Base-by-base conservation (phyloP, 176 grass and related monocot genomes). In the Pontederia crassipes region DNA sequence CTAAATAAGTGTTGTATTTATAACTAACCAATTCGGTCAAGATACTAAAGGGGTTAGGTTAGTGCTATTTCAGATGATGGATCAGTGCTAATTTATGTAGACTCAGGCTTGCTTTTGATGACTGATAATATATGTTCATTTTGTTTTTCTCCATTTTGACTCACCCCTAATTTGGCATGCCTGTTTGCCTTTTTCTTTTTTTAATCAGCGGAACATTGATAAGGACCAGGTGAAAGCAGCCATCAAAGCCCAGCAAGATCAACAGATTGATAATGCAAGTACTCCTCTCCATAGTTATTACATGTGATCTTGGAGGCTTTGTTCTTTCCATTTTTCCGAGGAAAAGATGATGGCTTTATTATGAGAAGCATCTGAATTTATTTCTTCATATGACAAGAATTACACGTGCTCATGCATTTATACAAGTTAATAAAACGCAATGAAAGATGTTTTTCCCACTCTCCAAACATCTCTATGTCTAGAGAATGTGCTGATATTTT, bases 201-300 rank as follows among this genome's bases (percentile, higher is more conserved):
- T 54, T 54, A 61, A 40, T 7, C 51, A 95, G 90, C 75, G 75
- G 48, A 95, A 79, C 73, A 77, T 85, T 67, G 90, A 89, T 57
- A 86, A 82, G 77, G 86, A 95, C 52, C 86, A 95, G 64, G 77
- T 95, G 28, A 95, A 95, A 69, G 86, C 90, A 68, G 86, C 86
- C 57, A 95, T 89, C 59, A 95, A 81, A 81, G 86, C 86, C 40
- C 90, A 95, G 60, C 90, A 89, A 95, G 90, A 89, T 35, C 83
- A 95, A 51, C 90, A 95, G 65, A 89, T 95, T 69, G 90, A 95
- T 74, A 95, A 89, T 68, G 90, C 89, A 76, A 83, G 32, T 40
- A 40, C 6, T 40, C 6, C 32, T 40, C 32, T 40, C 32, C 32
- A 40, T 40, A 40, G 0, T 40, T 40, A 3, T 40, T 40, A 40